These are phyloP conservation scores for Aphelidium insulamus DNA, from an alignment of 371 early-diverging fungal species.

Conservation along the genomic window DNA sequence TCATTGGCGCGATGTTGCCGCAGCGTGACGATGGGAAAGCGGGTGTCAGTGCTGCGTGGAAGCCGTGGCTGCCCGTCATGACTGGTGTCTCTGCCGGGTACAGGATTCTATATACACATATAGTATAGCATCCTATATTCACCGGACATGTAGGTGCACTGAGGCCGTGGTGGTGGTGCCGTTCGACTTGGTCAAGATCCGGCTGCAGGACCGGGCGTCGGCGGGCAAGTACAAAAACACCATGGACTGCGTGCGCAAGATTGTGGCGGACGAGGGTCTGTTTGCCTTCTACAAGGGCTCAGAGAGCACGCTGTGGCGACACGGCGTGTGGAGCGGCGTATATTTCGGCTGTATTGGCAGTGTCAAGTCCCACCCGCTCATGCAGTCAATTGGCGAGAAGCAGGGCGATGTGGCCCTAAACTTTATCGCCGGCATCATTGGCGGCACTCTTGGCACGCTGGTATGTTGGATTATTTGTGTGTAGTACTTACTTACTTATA, in stretches of 20 bases:
- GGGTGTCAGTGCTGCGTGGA: too few species aligned
- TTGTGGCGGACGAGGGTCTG: slow-evolving; percentile 44
- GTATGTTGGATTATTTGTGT: too few species aligned
- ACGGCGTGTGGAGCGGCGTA: slow-evolving; percentile 81
- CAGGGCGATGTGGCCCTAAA: slow-evolving; percentile 53
- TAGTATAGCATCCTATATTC: too few species aligned
- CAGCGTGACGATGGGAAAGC: too few species aligned
- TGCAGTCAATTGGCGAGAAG: too few species aligned
- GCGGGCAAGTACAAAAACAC: slow-evolving; percentile 54
- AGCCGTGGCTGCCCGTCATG: slow-evolving; percentile 48
- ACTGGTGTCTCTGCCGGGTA: slow-evolving; percentile 87
- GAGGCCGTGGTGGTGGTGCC: slow-evolving; percentile 80
- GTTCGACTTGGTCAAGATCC: slow-evolving; percentile 86
- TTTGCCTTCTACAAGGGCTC: slow-evolving; percentile 76
- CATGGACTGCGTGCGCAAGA: slow-evolving; percentile 43
- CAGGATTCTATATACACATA: too few species aligned
- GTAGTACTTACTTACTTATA: too few species aligned
- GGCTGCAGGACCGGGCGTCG: slow-evolving; percentile 67
- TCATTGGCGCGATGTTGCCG: slow-evolving; percentile 44
- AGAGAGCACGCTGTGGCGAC: slow-evolving; percentile 87
- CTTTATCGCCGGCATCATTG: slow-evolving; percentile 81
- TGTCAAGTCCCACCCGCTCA: too few species aligned
- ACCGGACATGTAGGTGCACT: too few species aligned
- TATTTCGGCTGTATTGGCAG: slow-evolving; percentile 77
- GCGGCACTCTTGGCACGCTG: slow-evolving; percentile 84